A percentile compares a stretch with the other conserved stretches of the same genome.
These are phyloP conservation scores for Anthracocystis panici-leucophaei DNA, from an alignment of 1,284 basidiomycete species.

Conservation along the genomic window DNA sequence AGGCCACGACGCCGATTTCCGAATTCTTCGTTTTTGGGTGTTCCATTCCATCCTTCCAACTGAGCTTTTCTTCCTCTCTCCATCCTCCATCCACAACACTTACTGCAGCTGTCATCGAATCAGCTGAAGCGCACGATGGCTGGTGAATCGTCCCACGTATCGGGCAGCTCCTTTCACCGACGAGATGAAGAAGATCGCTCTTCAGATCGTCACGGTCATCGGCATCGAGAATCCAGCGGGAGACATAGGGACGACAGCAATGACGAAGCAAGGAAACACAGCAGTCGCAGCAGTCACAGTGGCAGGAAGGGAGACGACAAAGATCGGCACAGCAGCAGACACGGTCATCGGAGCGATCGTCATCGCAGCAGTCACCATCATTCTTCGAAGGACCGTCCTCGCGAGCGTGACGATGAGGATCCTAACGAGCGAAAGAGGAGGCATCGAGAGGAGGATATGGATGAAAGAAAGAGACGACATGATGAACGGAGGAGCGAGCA, in stretches of 20 bases:
- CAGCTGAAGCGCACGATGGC: constrained; percentile 4
- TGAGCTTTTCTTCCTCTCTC: background rate
- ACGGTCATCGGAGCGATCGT: constrained; percentile 8
- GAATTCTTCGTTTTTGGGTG: background rate
- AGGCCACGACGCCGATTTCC: constrained; percentile 5
- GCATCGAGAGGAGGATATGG: constrained; percentile 28
- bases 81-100: background rate
- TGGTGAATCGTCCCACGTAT: background rate
- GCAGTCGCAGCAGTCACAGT: constrained; percentile 20
- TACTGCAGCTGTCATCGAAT: background rate
- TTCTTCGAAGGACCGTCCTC: constrained; percentile 3
- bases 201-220: constrained; percentile 21
- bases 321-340: constrained; percentile 8
- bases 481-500: constrained; percentile 7
- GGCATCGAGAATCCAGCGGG: constrained; percentile 15
- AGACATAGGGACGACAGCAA: constrained; percentile 8
- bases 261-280: constrained; percentile 12
- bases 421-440: constrained; percentile 70
- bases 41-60: background rate
- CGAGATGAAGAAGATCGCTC: constrained; percentile 9
- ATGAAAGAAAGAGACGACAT: constrained; percentile 11
- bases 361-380: constrained; percentile 25
- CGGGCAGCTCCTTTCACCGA: constrained; percentile 6
- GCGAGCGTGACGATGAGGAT: constrained; percentile 12
- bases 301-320: background rate